Percentiles rank a stretch among this genome's conserved stretches.
Evolutionary conservation across 1,284 basidiomycete genomes (phyloP).

Genomic region (Volvariella volvacea): DNA sequence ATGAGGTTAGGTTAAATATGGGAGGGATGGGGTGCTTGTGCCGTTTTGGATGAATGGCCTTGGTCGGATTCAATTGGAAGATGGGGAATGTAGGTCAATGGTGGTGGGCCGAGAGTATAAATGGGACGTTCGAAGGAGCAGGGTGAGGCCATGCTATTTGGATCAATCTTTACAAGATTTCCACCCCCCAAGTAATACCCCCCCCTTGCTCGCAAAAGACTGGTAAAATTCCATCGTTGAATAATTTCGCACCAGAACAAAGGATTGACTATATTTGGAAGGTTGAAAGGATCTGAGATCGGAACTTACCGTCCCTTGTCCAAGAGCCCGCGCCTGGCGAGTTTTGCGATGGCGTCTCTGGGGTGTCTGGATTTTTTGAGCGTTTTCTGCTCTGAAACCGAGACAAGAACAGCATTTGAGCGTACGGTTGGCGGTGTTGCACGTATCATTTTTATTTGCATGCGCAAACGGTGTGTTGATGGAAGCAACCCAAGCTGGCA

Average conservation of each 20-base stretch:
- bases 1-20: conserved; percentile 21
- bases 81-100: conserved; percentile 27
- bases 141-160: conserved; percentile 20
- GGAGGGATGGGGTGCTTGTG: too few relatives aligned
- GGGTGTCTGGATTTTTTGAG: too few relatives aligned
- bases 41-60: too few relatives aligned
- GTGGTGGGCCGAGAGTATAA: conserved; percentile 27
- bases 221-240: conserved; percentile 24
- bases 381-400: too few relatives aligned
- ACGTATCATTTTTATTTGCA: too few relatives aligned
- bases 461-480: too few relatives aligned
- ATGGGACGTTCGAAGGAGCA: conserved; percentile 27
- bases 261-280: conserved; percentile 48
- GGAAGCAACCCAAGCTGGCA: too few relatives aligned
- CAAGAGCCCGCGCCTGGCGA: background rate
- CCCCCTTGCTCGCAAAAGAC: conserved; percentile 26
- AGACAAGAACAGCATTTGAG: too few relatives aligned
- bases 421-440: too few relatives aligned
- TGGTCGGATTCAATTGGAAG: conserved; percentile 14
- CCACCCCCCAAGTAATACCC: too few relatives aligned
- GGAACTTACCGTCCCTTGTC: too few relatives aligned
- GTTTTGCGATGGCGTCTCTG: background rate
- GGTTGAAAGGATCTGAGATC: conserved; percentile 34
- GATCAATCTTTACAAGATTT: too few relatives aligned
- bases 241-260: conserved; percentile 38